Conservation (phyloP, 768 basidiomycete genomes). For the Lentinus brumalis region DNA sequence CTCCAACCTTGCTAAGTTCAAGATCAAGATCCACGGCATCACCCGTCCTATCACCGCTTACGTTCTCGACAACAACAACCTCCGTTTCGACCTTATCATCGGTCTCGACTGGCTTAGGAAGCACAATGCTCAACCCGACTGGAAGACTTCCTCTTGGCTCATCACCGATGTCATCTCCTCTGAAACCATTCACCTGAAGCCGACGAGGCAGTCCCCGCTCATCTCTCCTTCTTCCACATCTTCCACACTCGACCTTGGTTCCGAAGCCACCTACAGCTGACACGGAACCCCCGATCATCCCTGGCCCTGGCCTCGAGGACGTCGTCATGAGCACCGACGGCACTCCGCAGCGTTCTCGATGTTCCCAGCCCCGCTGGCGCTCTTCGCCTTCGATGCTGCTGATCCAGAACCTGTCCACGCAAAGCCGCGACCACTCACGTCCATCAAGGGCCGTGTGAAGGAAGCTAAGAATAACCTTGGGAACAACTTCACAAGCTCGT, state of each 20-base stretch:
- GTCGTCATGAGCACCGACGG: too few relatives aligned
- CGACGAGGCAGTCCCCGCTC: not conserved
- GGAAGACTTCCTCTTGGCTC: conserved; percentile 2
- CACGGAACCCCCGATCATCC: too few relatives aligned
- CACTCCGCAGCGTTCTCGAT: too few relatives aligned
- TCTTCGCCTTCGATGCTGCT: not conserved
- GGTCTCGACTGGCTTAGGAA: conserved; percentile 3
- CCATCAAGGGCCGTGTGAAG: not conserved
- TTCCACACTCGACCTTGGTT: not conserved
- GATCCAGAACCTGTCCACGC: not conserved
- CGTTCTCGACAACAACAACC: conserved; percentile 1
- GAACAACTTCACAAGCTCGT: not conserved
- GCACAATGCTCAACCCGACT: conserved; percentile 7
- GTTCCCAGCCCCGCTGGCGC: too few relatives aligned
- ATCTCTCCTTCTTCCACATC: not conserved
- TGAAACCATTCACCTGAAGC: not conserved
- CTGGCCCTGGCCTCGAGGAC: too few relatives aligned
- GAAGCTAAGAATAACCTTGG: not conserved
- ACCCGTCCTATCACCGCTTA: not conserved
- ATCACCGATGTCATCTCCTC: not conserved
- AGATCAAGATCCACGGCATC: conserved; percentile 2
- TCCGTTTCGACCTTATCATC: conserved; percentile 6
- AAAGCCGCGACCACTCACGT: not conserved
- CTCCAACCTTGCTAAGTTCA: not conserved
- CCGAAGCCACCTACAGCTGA: not conserved